phyloP scores from a whole-genome alignment of 306 rosid genomes.

The Comarum palustre region DNA sequence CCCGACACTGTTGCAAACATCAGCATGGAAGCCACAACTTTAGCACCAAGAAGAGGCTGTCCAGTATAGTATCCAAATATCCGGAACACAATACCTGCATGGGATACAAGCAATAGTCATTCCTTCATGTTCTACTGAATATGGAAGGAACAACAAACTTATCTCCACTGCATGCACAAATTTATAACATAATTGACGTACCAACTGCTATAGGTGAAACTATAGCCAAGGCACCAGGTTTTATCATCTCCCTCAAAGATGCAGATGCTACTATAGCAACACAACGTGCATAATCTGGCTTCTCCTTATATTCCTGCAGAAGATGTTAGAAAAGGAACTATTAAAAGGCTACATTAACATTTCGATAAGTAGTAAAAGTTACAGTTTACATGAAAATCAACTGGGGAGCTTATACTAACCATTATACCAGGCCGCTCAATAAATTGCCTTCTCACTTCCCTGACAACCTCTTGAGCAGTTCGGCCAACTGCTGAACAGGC shows the following conservation, averaged over 20 bases:
- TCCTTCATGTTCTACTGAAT: constrained; percentile 15
- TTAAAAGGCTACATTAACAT: constrained; percentile 9
- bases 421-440: constrained; percentile 99
- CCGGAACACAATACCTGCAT: constrained; percentile 82
- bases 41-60: constrained; percentile 93
- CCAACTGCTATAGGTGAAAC: constrained; percentile 86
- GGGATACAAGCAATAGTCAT: constrained; percentile 23
- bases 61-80: constrained; percentile 87
- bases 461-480: constrained; percentile 98
- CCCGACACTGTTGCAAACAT: constrained; percentile 98
- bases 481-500: constrained; percentile 97
- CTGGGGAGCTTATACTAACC: constrained; percentile 54
- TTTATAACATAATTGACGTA: constrained; percentile 34
- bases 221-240: constrained; percentile 96
- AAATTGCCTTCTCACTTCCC: constrained; percentile 96
- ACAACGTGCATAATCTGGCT: constrained; percentile 95
- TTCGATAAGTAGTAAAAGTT: background rate
- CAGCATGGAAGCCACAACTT: constrained; percentile 84
- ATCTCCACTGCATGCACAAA: background rate
- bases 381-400: constrained; percentile 9
- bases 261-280: constrained; percentile 98
- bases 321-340: constrained; percentile 20
- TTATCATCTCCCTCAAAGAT: constrained; percentile 89
- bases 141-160: background rate
- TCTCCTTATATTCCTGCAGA: constrained; percentile 81